A percentile compares a stretch with the other conserved stretches of the same genome.
Conservation (phyloP, 2,329 filamentous ascomycete genomes). For the Sphaceloma murrayae region DNA sequence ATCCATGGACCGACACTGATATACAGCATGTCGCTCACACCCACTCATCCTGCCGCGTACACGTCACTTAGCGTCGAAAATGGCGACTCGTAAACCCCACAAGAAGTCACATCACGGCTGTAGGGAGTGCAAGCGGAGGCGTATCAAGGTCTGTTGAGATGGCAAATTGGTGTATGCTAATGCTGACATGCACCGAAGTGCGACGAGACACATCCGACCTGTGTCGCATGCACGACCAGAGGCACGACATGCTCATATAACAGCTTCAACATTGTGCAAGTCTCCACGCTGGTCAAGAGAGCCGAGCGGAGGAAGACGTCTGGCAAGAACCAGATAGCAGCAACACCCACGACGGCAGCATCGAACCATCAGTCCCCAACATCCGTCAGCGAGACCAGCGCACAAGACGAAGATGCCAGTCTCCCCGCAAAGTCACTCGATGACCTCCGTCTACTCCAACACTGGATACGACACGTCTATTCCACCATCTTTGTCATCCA, state of each 20-base stretch:
- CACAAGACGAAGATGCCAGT: background rate
- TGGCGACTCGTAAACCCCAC: conserved; percentile 1
- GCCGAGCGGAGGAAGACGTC: too few species aligned
- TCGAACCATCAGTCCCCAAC: too few species aligned
- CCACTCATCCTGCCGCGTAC: background rate
- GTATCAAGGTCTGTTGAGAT: conserved; percentile 1
- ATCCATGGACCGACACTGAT: too few species aligned
- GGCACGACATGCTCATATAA: conserved; percentile 2
- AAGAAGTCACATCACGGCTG: conserved; percentile 4
- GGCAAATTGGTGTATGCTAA: too few species aligned
- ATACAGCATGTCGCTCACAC: too few species aligned
- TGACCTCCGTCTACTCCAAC: conserved; percentile 2
- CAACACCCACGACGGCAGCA: background rate
- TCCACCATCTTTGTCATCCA: background rate
- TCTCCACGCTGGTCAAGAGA: conserved; percentile 9
- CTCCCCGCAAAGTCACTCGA: background rate
- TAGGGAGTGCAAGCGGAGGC: conserved; percentile 3
- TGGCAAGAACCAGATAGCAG: background rate
- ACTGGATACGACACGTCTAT: background rate
- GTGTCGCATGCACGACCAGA: conserved; percentile 6
- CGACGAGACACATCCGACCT: conserved; percentile 5
- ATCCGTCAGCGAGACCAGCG: background rate
- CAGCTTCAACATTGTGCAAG: conserved; percentile 3
- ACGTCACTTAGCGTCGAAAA: background rate
- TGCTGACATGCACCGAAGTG: conserved; percentile 1